Evolutionary conservation across 202 grass and related monocot species (phyloP), one percentile per base, ranked within the genome.

Genomic region (Panicum hallii): DNA sequence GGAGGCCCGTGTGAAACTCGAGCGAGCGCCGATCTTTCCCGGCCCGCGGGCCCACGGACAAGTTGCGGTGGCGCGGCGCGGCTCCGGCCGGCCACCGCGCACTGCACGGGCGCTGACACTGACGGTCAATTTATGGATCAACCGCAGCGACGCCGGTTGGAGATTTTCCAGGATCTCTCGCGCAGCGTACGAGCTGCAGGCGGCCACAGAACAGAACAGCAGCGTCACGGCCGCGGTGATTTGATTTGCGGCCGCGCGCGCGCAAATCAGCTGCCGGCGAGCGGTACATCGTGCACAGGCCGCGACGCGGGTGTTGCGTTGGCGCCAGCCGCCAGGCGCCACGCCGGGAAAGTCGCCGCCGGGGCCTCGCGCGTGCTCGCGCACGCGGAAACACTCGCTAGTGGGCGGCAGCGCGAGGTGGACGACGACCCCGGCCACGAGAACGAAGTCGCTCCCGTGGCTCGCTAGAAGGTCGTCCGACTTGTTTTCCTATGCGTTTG

Each of bases 351-450:
- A 73, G 70, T 73, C 70, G 26, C 22, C 28, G 47, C 64, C 16
- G 28, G 66, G 66, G 66, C 20, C 9, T 5, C 36, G 15, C 64
- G 30, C 63, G 43, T 30, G 68, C 44, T 49, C 44, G 23, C 10
- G 71, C 30, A 74, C 71, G 71, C 71, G 71, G 28, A 74, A 54
- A n/a, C 71, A 54, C 71, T 20, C 16, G 16, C 49, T 54, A 54
- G 71, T 38, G 71, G 30, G 48, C 49, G 16, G 30, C 48, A 74
- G 9, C 48, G 71, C 48, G 71, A 38, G 71, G 30, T 74, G 71
- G 71, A 38, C 71, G 71, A 54, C 47, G 46, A 72, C 69, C 45
- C 20, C 20, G 20, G 28, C 13, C 20, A 45, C 2, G 11, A 49
- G 44, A 48, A 48, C 44, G 44, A 49, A 49, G 52, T 8, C 17